These are phyloP conservation scores for Erodium chrysanthum DNA, from an alignment of 441 rosid genomes.

Conservation along the genomic window DNA sequence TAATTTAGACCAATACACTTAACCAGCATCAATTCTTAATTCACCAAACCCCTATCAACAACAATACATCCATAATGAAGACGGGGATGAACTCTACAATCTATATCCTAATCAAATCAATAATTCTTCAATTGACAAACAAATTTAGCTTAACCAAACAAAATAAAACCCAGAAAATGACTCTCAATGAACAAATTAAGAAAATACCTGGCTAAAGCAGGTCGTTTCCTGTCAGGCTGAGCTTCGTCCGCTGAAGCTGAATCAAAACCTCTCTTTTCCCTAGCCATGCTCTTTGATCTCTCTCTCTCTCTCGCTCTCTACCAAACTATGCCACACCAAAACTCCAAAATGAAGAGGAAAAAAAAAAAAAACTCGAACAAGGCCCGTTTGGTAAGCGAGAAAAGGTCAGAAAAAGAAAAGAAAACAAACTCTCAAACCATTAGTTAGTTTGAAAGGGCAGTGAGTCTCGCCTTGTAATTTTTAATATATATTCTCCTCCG, in stretches of 20 bases:
- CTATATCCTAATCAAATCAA: background rate
- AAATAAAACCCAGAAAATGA: background rate
- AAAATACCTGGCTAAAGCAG: conserved; percentile 76
- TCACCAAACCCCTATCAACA: too few species aligned
- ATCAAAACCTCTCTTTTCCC: conserved; percentile 80
- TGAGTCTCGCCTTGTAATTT: background rate
- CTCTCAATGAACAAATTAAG: conserved; percentile 7
- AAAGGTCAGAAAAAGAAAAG: background rate
- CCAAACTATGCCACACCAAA: too few species aligned
- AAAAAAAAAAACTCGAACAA: too few species aligned
- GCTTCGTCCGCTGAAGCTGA: conserved; percentile 44
- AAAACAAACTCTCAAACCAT: too few species aligned
- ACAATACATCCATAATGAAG: background rate
- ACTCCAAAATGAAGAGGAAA: too few species aligned
- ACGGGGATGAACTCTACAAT: background rate
- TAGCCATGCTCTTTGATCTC: conserved; percentile 49
- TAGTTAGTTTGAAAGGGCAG: background rate
- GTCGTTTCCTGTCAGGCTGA: conserved; percentile 81
- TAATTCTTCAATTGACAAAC: background rate
- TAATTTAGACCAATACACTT: too few species aligned
- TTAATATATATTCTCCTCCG: background rate
- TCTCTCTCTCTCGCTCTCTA: conserved; percentile 81
- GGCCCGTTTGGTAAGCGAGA: conserved; percentile 33
- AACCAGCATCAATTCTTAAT: too few species aligned
- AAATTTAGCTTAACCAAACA: background rate